Base-by-base conservation (phyloP, 2,329 filamentous ascomycete genomes). In the Alternaria rosae region DNA sequence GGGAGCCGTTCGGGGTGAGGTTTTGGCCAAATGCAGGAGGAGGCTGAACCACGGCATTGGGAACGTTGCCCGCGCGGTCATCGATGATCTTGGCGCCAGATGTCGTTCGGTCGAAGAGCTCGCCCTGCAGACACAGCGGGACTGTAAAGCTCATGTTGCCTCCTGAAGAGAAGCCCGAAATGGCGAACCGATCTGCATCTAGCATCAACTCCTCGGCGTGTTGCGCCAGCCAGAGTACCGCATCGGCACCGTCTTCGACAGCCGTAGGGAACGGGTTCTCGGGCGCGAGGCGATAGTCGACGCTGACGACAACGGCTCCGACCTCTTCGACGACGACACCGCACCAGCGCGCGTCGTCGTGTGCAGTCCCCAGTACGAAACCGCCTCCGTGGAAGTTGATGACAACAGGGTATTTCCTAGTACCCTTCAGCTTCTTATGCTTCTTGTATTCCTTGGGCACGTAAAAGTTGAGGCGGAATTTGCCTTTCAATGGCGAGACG, bases 371-470 rank as follows among this genome's bases (percentile, higher is more conserved):
- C 6, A 90, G 75, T 0, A 85, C 87, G 74, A 89, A 90, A 1
- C 88, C 88, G 44, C 88, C 88, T 15, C 88, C 87, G 65, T 90
- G 88, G 68, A 89, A 89, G 70, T 89, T 89, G 67, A 89, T 83
- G 3, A 88, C 82, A 5, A 87, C 84, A 0, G 87, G 87, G 58
- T 85, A 88, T 26, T 78, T 80, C 69, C 81, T 79, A 56, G 77
- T 79, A 23, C 62, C 81, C 71, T 72, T 78, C 15, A 82, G 69
- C 50, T 77, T 76, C 67, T 79, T 80, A 45, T 82, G 77, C n/a
- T 70, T 69, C n/a, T 79, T 72, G 65, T 83, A 85, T 65, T 82
- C 82, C 47, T 78, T 78, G 3, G 88, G 88, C 3, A 86, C 84
- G 78, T 90, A 91, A 76, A 90, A 90, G 61, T 86, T 82, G 3